A percentile compares a stretch with the other conserved stretches of the same genome.
Evolutionary conservation across 352 stramenopile genomes (phyloP).

Genomic region (Phytopythium kandeliae): DNA sequence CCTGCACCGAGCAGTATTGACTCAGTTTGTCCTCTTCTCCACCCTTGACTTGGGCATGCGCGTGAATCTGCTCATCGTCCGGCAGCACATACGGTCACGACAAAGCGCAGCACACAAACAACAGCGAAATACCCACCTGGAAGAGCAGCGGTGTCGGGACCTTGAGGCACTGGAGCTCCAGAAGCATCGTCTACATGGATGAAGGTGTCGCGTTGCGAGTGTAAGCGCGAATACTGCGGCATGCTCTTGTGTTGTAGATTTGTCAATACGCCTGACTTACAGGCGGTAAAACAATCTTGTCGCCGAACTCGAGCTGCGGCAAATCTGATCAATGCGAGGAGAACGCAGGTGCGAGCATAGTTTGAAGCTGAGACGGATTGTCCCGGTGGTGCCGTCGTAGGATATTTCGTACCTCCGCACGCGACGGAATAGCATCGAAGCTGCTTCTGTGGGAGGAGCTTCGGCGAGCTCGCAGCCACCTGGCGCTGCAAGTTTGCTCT

Average conservation of each 20-base stretch:
- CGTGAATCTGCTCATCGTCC: too few relatives aligned
- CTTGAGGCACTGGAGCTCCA: slow-evolving; percentile 52
- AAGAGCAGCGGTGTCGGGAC: slow-evolving; percentile 50
- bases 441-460: slow-evolving; percentile 4
- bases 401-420: slow-evolving; percentile 25
- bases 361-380: too few relatives aligned
- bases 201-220: neutral
- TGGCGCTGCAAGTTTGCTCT: too few relatives aligned
- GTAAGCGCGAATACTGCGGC: too few relatives aligned
- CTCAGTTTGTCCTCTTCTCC: too few relatives aligned
- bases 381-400: too few relatives aligned
- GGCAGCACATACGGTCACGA: slow-evolving; percentile 3
- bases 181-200: slow-evolving; percentile 28
- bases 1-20: slow-evolving; percentile 61
- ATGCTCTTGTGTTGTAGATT: too few relatives aligned
- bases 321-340: slow-evolving; percentile 25
- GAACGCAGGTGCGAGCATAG: neutral
- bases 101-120: neutral
- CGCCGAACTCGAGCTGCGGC: slow-evolving; percentile 57
- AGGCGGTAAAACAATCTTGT: slow-evolving; percentile 53
- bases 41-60: too few relatives aligned
- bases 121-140: slow-evolving; percentile 14
- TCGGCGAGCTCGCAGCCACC: neutral
- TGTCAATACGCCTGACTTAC: too few relatives aligned
- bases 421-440: slow-evolving; percentile 61